These are phyloP conservation scores for Talaromyces piceae DNA, from an alignment of 2,329 filamentous ascomycete genomes.

Conservation along the genomic window DNA sequence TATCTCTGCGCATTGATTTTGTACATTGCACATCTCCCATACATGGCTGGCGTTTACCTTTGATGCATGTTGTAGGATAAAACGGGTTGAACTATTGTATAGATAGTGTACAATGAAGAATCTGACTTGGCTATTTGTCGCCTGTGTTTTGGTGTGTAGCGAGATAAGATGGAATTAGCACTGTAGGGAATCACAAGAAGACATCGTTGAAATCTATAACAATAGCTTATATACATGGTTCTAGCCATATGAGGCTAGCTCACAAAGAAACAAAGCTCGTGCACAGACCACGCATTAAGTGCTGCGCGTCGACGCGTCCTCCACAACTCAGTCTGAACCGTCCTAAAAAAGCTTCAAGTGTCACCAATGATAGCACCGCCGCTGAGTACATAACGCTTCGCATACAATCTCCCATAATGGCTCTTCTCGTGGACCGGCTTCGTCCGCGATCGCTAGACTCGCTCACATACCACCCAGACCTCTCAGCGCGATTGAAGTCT, in stretches of 20 bases:
- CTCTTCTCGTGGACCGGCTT: slow-evolving; percentile 58
- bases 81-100: background rate
- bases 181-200: background rate
- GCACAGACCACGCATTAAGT: slow-evolving; percentile 34
- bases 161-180: no score
- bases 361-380: background rate
- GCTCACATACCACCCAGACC: slow-evolving; percentile 79
- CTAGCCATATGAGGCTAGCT: background rate
- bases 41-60: slow-evolving; percentile 7
- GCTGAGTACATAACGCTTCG: background rate
- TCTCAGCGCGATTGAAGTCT: slow-evolving; percentile 78
- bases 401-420: slow-evolving; percentile 39
- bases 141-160: background rate
- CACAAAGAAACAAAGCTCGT: slow-evolving; percentile 10
- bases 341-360: slow-evolving; percentile 1
- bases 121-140: no score
- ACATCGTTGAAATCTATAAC: no score
- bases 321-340: no score
- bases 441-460: slow-evolving; percentile 45
- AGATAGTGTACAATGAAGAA: background rate
- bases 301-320: slow-evolving; percentile 31
- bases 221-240: background rate
- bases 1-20: background rate
- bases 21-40: slow-evolving; percentile 8
- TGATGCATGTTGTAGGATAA: slow-evolving; percentile 1